Percentiles rank a stretch among this genome's conserved stretches.
phyloP scores from a whole-genome alignment of 2,329 filamentous ascomycete genomes.

The Trichoderma koningiopsis region DNA sequence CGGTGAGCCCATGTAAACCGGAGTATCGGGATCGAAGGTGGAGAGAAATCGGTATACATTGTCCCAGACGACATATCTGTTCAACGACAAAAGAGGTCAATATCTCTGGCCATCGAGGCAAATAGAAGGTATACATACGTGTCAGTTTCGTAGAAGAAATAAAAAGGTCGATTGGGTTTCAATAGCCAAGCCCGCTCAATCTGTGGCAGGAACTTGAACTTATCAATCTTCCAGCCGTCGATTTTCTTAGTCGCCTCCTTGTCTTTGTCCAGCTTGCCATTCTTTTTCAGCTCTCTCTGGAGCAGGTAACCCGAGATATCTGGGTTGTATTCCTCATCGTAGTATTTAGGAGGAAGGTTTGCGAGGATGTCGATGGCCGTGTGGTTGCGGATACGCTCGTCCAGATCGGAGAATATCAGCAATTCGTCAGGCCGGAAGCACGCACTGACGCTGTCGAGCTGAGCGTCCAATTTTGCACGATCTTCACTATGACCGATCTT shows the following conservation, averaged over 20 bases:
- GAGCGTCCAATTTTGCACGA: constrained; percentile 40
- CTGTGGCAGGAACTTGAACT: constrained; percentile 61
- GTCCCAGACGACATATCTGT: constrained; percentile 33
- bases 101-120: background rate
- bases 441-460: constrained; percentile 55
- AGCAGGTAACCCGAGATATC: constrained; percentile 46
- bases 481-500: constrained; percentile 40
- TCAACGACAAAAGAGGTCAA: background rate
- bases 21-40: constrained; percentile 48
- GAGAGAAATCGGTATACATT: constrained; percentile 53
- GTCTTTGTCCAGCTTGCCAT: constrained; percentile 38
- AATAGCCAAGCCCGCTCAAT: constrained; percentile 52
- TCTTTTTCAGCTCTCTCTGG: constrained; percentile 41
- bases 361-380: constrained; percentile 49
- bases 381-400: constrained; percentile 48
- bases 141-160: constrained; percentile 59
- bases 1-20: constrained; percentile 54
- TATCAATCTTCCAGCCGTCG: constrained; percentile 56
- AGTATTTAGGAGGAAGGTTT: constrained; percentile 47
- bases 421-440: constrained; percentile 48
- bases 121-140: constrained; percentile 43
- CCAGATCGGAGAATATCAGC: constrained; percentile 55
- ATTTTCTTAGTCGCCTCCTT: constrained; percentile 37
- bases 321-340: constrained; percentile 37
- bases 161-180: constrained; percentile 54